Percentiles rank a stretch among this genome's conserved stretches.
Evolutionary conservation across 768 basidiomycete genomes (phyloP).

Genomic region (Leccinum disarticulatum): DNA sequence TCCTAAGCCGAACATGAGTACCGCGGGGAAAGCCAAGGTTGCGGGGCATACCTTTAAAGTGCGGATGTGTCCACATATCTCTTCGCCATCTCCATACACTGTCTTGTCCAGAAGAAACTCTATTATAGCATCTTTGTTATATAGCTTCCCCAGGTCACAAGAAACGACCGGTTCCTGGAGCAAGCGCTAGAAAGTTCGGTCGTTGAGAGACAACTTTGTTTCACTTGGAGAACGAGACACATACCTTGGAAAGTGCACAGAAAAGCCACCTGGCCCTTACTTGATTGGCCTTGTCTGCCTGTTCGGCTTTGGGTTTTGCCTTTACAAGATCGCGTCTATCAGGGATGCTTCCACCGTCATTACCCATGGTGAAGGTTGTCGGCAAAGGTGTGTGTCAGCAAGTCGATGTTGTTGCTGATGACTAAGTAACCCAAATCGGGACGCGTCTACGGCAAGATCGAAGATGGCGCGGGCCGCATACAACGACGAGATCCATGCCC

Average conservation of each 20-base stretch:
- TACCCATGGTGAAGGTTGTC: constrained; percentile 58
- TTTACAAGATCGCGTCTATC: constrained; percentile 79
- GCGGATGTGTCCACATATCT: constrained; percentile 90
- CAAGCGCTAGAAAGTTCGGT: constrained; percentile 53
- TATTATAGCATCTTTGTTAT: constrained; percentile 93
- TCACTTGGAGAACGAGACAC: constrained; percentile 2
- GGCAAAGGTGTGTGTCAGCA: not conserved
- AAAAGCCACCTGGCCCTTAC: constrained; percentile 86
- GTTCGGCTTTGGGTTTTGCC: constrained; percentile 76
- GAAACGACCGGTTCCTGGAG: constrained; percentile 89
- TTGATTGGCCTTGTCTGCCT: constrained; percentile 90
- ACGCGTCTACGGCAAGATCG: too few relatives aligned
- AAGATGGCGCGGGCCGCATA: too few relatives aligned
- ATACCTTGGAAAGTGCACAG: constrained; percentile 93
- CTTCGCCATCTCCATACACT: constrained; percentile 86
- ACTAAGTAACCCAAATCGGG: not conserved
- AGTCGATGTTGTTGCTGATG: not conserved
- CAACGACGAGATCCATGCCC: too few relatives aligned
- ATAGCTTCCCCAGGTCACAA: constrained; percentile 89
- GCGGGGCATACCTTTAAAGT: constrained; percentile 72
- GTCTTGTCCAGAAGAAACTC: constrained; percentile 84
- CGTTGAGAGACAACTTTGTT: not conserved
- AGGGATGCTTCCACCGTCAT: constrained; percentile 87
- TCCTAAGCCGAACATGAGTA: constrained; percentile 53
- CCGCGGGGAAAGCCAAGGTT: not conserved